Conservation (phyloP, 2,329 filamentous ascomycete genomes). For the Hymenoscyphus infarciens region DNA sequence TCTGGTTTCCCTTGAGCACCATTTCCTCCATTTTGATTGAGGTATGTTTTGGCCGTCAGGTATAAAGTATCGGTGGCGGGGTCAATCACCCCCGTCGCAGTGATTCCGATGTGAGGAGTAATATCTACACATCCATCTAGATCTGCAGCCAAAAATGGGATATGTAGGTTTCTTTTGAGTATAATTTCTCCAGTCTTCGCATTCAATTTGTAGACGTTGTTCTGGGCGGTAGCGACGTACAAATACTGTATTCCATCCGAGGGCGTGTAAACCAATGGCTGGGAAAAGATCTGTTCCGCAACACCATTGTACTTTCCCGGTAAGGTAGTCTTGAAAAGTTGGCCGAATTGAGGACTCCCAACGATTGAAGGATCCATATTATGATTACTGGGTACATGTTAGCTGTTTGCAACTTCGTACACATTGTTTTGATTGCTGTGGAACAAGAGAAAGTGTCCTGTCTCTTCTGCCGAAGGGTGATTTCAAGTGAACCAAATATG, state of each 20-base stretch:
- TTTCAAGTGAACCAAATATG: too few relatives aligned
- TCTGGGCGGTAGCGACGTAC: conserved; percentile 54
- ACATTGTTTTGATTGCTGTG: not conserved
- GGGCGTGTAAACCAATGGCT: conserved; percentile 50
- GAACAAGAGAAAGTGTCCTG: not conserved
- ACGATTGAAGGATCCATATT: conserved; percentile 61
- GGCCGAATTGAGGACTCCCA: conserved; percentile 50
- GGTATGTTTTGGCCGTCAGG: conserved; percentile 48
- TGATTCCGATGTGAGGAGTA: conserved; percentile 45
- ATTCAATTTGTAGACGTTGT: conserved; percentile 55
- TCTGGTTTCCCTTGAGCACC: conserved; percentile 40
- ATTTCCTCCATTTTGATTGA: conserved; percentile 35
- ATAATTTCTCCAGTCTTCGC: conserved; percentile 52
- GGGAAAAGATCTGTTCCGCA: conserved; percentile 50
- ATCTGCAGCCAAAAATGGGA: conserved; percentile 46
- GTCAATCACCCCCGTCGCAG: conserved; percentile 50
- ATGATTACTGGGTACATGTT: conserved; percentile 43
- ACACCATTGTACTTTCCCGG: conserved; percentile 50
- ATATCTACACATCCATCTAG: conserved; percentile 45
- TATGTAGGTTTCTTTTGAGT: conserved; percentile 44
- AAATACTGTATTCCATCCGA: conserved; percentile 47
- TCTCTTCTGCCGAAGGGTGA: not conserved
- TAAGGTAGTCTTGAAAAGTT: conserved; percentile 50
- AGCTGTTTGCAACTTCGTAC: not conserved
- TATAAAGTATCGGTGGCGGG: conserved; percentile 48